Conservation (phyloP, 352 stramenopile species). For the Poterioochromonas sp. region DNA sequence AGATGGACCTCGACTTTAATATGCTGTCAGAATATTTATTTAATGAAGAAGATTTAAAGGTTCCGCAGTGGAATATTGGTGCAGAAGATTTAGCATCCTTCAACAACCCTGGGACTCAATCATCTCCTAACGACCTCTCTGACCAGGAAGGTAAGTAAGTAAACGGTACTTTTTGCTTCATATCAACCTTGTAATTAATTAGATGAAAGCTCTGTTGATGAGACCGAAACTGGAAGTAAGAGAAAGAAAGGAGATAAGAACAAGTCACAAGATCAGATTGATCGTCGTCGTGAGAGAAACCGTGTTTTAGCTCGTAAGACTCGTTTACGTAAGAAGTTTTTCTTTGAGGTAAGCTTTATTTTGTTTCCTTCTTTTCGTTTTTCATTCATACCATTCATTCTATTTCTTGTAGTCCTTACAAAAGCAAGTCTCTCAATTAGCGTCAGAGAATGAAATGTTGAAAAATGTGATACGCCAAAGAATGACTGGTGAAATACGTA, state of each 20-base stretch:
- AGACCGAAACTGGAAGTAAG: not conserved
- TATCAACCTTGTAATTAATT: not conserved
- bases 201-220: not conserved
- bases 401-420: not conserved
- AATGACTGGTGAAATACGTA: not conserved
- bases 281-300: constrained; percentile 56
- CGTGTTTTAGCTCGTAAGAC: constrained; percentile 62
- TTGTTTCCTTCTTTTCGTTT: not conserved
- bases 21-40: constrained; percentile 23
- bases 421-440: constrained; percentile 55
- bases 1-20: constrained; percentile 13
- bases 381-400: not conserved
- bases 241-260: not conserved
- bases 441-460: constrained; percentile 56
- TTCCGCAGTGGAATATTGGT: not conserved
- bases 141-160: not conserved
- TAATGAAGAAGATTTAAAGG: not conserved
- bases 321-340: constrained; percentile 75
- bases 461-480: constrained; percentile 48
- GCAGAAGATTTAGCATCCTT: not conserved
- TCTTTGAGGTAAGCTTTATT: constrained; percentile 55
- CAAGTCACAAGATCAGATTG: constrained; percentile 4
- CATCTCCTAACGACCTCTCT: not conserved
- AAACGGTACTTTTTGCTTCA: not conserved
- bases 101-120: not conserved